Base-by-base conservation (phyloP, 2,329 filamentous ascomycete species). In the Neopestalotiopsis rosae region DNA sequence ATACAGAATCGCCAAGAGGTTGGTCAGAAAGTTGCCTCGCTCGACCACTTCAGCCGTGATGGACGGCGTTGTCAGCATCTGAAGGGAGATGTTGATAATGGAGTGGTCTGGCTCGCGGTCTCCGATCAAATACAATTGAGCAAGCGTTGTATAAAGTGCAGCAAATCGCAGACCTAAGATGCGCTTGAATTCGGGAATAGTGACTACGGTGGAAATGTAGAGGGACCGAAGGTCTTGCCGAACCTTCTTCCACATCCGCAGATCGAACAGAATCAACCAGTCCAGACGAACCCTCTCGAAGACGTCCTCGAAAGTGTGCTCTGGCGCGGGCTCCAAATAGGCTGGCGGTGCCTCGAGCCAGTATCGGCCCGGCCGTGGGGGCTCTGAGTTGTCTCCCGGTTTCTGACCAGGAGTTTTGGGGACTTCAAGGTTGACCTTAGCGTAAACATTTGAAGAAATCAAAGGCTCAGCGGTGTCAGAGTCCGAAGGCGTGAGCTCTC, bases 51-150 rank as follows among this genome's bases (percentile, higher is more conserved):
- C 97, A 59, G 94, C 93, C 0, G 95, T 98, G 73, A 99, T 98
- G 0, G 95, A 97, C 1, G 96, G 95, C 0, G 96, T 98, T 0
- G 96, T 99, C 71, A 99, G 85, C 89, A 99, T 97, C 78, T 99
- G 96, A 38, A 98, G 84, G 4, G 95, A 98, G 49, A 99, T 89
- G 77, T 98, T 98, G 85, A 99, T 97, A 77, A 99, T 98, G 12
- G 95, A 98, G 80, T 98, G 95, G 76, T 99, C 96, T 2, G 96
- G 96, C 79, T 99, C 96, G 72, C 96, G 88, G 77, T 99, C 96
- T 14, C 95, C 95, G 72, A 99, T 96, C 38, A 99, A 88, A 79
- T 98, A 99, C 3, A 99, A 85, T 78, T 99, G 95, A 5, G 96
- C 95, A 62, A 99, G 84, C 2, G 93, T 93, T 1, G 96, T 98